Evolutionary conservation across 768 basidiomycete genomes (phyloP), one percentile per base, ranked within the genome.

Genomic region (Chalciporus chontae): DNA sequence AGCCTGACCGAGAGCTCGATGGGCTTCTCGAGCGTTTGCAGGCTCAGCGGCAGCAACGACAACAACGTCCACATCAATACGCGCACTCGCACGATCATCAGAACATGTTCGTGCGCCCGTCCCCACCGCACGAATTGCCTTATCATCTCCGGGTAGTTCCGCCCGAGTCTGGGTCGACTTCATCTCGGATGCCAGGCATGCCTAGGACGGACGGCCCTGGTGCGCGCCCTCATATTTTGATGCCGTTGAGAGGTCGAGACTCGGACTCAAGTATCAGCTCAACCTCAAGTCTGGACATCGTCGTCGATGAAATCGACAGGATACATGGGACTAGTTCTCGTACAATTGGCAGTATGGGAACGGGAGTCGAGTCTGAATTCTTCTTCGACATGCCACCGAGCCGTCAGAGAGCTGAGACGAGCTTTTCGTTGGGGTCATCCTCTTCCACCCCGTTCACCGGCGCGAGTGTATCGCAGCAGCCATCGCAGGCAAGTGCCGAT

Each of bases 191-290:
- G 5, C 19, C 29, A 10, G 44, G 45, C 2, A n/a, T 26, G 9
- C 15, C 15, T n/a, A 45, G 45, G 15, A 50, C 50, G 15, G 58
- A 60, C 8, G 52, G 51, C 11, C 11, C 57, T 13, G 40, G 52
- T 2, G 26, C 17, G 37, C 62, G 59, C 27, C 43, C 54, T 23
- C 43, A 50, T 23, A 53, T 59, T 36, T 13, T 47, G 19, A 29
- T 61, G 40, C 23, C 45, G 18, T 27, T 45, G 47, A 54, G 52
- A 8, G 56, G 55, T 26, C 63, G 55, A 36, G 63, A 52, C 9
- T 54, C 55, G 1, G 50, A 55, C 48, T 47, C 59, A 40, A 63
- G 50, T 40, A 44, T 36, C 40, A 55, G 52, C 9, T 26, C 61
- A 19, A 52, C 5, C 41, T 48, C 59, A 18, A 47, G 55, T n/a